Base-by-base conservation (phyloP, 2,329 filamentous ascomycete genomes). In the Raffaelea deltoideospora region DNA sequence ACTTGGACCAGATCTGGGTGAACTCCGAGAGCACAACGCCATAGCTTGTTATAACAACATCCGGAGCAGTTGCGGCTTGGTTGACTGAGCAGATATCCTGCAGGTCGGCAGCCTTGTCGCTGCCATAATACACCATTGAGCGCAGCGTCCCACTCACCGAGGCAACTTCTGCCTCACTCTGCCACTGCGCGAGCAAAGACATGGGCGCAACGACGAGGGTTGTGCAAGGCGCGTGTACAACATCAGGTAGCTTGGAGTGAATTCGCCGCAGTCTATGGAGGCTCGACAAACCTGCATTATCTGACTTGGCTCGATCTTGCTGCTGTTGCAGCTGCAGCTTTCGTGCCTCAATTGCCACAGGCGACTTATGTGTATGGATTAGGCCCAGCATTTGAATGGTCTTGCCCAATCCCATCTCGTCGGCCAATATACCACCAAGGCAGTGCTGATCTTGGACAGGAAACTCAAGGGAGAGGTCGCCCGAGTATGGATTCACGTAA, bases 341-440 rank as follows among this genome's bases (percentile, higher is more conserved):
- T n/a, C 59, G 57, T 17, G 58, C 52, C 19, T 54, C 50, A 13
- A 55, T 49, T 4, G 64, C 60, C 13, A 63, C 51, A 18, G 78
- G 65, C 4, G 75, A 78, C 43, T 72, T 75, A 53, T 96, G 83
- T 0, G 83, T 74, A 53, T 98, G 90, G 5, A 98, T 72, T 34
- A 98, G 63, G 57, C 85, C 90, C 43, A 98, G 72, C 86, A 98
- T 96, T 52, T 98, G 88, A 37, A 98, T 96, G 0, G 90, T 98
- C 61, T 98, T 98, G 24, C 90, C 90, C 2, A 98, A 65, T 33
- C 90, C 90, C 90, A 98, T 98, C 57, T 96, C 82, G 50, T 98
- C 90, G 9, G 90, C 90, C 30, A 98, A 63, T 39, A 98, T 83
- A 6, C 90, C 90, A 31, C 90, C 90, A 0, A 94, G 64, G 47